These are phyloP conservation scores for Balansia obtecta DNA, from an alignment of 2,329 filamentous ascomycete genomes.

Conservation along the genomic window DNA sequence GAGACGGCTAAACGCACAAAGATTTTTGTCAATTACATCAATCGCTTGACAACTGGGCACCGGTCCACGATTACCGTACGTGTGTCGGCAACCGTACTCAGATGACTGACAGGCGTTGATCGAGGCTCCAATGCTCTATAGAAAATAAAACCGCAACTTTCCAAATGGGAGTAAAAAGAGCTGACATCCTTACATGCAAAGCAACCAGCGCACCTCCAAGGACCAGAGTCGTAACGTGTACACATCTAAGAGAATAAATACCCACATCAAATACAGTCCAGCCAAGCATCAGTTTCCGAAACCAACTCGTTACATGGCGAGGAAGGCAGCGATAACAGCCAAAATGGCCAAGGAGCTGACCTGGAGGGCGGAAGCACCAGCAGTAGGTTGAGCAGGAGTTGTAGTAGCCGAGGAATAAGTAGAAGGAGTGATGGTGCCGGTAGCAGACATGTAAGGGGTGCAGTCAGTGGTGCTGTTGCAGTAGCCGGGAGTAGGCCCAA, in stretches of 20 bases:
- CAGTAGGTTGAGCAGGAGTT: neutral
- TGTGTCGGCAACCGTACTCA: neutral
- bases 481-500: too few relatives aligned
- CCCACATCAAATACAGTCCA: neutral
- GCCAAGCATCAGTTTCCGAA: neutral
- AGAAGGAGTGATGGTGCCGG: conserved; percentile 12
- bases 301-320: conserved; percentile 28
- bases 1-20: neutral
- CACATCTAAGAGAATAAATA: neutral
- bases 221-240: conserved; percentile 8
- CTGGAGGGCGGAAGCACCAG: conserved; percentile 18
- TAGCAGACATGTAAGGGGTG: conserved; percentile 9
- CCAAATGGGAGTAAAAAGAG: conserved; percentile 13
- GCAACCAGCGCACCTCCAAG: conserved; percentile 8
- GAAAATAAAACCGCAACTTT: neutral
- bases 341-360: conserved; percentile 26
- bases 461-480: conserved; percentile 6
- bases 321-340: conserved; percentile 27
- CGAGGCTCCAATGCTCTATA: neutral
- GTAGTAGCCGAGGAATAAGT: neutral
- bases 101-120: neutral
- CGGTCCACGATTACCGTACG: neutral
- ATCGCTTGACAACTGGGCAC: neutral
- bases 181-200: conserved; percentile 18
- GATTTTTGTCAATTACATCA: neutral